These are phyloP conservation scores for Shiraia bambusicola DNA, from an alignment of 2,329 filamentous ascomycete species.

Conservation along the genomic window DNA sequence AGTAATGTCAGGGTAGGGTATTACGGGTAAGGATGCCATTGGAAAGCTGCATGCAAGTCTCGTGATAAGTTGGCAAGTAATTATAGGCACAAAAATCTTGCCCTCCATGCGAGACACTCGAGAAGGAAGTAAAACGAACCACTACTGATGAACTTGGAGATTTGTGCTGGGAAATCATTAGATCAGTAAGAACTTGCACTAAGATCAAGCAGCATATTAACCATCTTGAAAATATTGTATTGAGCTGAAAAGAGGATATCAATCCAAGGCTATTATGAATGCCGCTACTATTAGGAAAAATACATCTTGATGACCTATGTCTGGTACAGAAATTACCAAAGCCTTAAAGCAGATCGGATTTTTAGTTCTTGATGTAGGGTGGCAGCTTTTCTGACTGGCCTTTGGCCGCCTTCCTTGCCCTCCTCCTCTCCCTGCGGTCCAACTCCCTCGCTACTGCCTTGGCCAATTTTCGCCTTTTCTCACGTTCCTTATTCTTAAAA, in stretches of 20 bases:
- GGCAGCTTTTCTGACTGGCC: conserved; percentile 22
- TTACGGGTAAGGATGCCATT: too few relatives aligned
- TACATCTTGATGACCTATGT: not conserved
- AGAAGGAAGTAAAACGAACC: too few relatives aligned
- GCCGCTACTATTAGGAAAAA: not conserved
- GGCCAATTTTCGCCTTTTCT: conserved; percentile 35
- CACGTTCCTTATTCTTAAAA: conserved; percentile 31
- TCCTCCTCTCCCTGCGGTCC: conserved; percentile 28
- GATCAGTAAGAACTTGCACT: too few relatives aligned
- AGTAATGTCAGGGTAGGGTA: too few relatives aligned
- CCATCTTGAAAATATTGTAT: not conserved
- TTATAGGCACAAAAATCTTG: too few relatives aligned
- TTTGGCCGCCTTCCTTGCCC: conserved; percentile 24
- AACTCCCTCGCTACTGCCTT: conserved; percentile 35
- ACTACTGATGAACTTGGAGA: too few relatives aligned
- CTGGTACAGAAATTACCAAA: not conserved
- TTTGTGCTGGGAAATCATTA: too few relatives aligned
- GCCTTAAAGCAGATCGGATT: not conserved
- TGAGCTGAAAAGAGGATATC: not conserved
- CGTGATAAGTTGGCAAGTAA: too few relatives aligned
- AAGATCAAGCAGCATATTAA: not conserved
- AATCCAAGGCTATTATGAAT: conserved; percentile 6
- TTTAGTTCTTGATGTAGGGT: conserved; percentile 27
- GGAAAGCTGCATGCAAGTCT: too few relatives aligned
- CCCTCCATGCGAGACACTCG: too few relatives aligned